These are phyloP conservation scores for Botrytis sinoallii DNA, from an alignment of 2,329 filamentous ascomycete genomes.

Conservation along the genomic window DNA sequence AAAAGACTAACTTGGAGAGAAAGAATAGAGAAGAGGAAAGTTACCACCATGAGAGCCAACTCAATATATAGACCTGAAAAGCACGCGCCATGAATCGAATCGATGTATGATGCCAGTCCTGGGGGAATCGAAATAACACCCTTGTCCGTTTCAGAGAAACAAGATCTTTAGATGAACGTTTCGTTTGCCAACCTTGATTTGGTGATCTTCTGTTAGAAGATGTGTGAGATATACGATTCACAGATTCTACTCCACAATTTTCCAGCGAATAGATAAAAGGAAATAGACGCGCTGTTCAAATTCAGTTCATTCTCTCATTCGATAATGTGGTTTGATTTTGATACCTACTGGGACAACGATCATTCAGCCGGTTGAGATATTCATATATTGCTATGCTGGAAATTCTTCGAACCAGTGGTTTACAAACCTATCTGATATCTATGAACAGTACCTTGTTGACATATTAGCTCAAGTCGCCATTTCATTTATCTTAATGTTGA, in stretches of 20 bases:
- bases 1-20: constrained; percentile 15
- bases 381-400: neutral
- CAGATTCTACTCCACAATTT: neutral
- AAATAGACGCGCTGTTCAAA: neutral
- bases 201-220: neutral
- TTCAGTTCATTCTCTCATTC: neutral
- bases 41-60: neutral
- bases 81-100: neutral
- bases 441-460: neutral
- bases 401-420: neutral
- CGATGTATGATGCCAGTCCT: neutral
- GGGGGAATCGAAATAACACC: neutral
- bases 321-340: neutral
- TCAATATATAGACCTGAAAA: constrained; percentile 12
- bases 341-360: neutral
- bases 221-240: neutral
- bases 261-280: neutral
- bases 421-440: neutral
- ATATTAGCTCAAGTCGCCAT: neutral
- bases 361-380: neutral
- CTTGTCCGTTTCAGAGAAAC: neutral
- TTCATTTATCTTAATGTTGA: neutral
- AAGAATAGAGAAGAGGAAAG: neutral
- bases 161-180: constrained; percentile 6
- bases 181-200: neutral